Evolutionary conservation across 1,139 yeast species (phyloP), one percentile per base, ranked within the genome.

Genomic region (Yamadazyma buinensis): DNA sequence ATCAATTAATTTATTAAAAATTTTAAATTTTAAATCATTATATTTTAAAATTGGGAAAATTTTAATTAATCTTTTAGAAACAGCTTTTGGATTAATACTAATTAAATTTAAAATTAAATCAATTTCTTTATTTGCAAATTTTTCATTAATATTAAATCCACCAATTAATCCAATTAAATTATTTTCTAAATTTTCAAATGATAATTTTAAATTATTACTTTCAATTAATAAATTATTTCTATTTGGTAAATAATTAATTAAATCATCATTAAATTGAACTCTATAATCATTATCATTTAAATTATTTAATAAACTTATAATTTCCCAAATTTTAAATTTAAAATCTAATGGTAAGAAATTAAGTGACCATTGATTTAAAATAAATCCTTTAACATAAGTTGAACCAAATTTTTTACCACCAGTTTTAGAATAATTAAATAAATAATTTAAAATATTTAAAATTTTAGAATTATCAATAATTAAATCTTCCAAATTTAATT

Each of bases 1-100:
- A 21, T 85, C 95, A 22, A 87, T 62, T 35, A 87, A 65, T 32
- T 72, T 69, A 49, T 73, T 73, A 29, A 82, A 70, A 21, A 90
- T 54, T 29, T 65, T 69, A 28, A 79, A 54, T 54, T 81, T 84
- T 26, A 66, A 60, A 2, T 84, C 88, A 22, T 59, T 52, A 34
- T 79, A 38, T 29, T 54, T 78, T 47, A 88, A 59, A 3, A 68
- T 47, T 2, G 65, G 55, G 63, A 85, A 87, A 8, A 84, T 56
- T 14, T 55, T 48, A 15, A 68, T 55, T n/a, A 86, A 51, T 46
- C 81, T 76, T 15, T 64, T 52, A 30, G 79, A 71, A 5, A 80
- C 71, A n/a, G 78, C 70, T 21, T 81, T 58, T 26, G 72, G 77
- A 35, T 76, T 71, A 14, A 49, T 37, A 4, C 44, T 41, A 9